These are phyloP conservation scores for Plasmopara muralis DNA, from an alignment of 352 stramenopile species.

Conservation along the genomic window DNA sequence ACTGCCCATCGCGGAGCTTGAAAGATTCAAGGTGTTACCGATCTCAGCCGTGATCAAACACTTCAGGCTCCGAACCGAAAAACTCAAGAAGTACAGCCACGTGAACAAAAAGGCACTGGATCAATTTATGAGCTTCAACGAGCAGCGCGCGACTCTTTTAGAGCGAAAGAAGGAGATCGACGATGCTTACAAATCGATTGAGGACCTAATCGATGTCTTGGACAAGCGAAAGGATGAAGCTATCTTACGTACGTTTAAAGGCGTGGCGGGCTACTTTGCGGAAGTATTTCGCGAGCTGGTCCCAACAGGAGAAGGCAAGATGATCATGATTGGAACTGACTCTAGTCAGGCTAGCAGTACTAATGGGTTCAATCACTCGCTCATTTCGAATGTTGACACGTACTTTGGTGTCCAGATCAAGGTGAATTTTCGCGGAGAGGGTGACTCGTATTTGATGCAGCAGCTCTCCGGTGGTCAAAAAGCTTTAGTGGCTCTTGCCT, in stretches of 20 bases:
- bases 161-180: constrained; percentile 95
- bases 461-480: constrained; percentile 99
- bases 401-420: constrained; percentile 98
- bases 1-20: constrained; percentile 90
- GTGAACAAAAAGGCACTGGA: constrained; percentile 99
- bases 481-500: constrained; percentile 96
- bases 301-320: constrained; percentile 93
- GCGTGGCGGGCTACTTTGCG: constrained; percentile 96
- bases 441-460: constrained; percentile 97
- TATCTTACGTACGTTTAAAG: constrained; percentile 98
- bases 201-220: constrained; percentile 85
- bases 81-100: constrained; percentile 97
- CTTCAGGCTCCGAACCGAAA: constrained; percentile 93
- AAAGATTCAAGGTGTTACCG: constrained; percentile 84
- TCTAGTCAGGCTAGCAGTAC: constrained; percentile 12
- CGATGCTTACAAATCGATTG: constrained; percentile 85
- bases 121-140: constrained; percentile 98
- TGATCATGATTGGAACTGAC: constrained; percentile 93
- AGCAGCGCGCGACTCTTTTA: constrained; percentile 87
- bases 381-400: constrained; percentile 72
- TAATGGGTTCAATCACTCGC: constrained; percentile 14
- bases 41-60: constrained; percentile 91
- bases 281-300: constrained; percentile 98
- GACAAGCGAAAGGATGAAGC: constrained; percentile 98
- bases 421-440: constrained; percentile 94